Evolutionary conservation across 805 yeast genomes (phyloP).

Genomic region (Clavispora carvajalis): DNA sequence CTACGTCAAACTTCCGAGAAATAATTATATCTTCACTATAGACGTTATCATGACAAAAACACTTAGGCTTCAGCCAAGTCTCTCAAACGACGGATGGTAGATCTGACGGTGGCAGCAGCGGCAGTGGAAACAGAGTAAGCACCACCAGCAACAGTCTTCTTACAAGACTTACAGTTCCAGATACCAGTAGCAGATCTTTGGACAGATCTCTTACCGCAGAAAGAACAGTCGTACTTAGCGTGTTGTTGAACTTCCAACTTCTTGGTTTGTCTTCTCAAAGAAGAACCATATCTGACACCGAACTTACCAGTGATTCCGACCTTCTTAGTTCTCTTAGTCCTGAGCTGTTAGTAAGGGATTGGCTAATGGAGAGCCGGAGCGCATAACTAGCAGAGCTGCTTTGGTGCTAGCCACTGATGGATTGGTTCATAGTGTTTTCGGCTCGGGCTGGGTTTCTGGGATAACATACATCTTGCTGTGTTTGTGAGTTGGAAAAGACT

Average conservation of each 20-base stretch:
- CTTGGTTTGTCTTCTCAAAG: conserved; percentile 99
- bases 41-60: conserved; percentile 8
- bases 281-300: conserved; percentile 99
- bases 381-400: no score
- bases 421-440: background rate
- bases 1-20: background rate
- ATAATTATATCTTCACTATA: conserved; percentile 11
- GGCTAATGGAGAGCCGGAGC: no score
- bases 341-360: conserved; percentile 32
- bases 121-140: conserved; percentile 99
- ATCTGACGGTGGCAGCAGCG: conserved; percentile 99
- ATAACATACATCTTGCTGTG: conserved; percentile 18
- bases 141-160: conserved; percentile 99
- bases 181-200: conserved; percentile 98
- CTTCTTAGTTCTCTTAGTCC: conserved; percentile 99
- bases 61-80: conserved; percentile 98
- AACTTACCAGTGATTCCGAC: conserved; percentile 99
- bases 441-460: background rate
- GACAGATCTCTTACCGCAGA: conserved; percentile 99
- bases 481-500: conserved; percentile 12
- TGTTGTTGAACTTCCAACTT: conserved; percentile 99
- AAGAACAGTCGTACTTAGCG: conserved; percentile 97
- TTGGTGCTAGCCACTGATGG: no score
- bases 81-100: conserved; percentile 99
- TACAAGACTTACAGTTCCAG: conserved; percentile 96